Evolutionary conservation across 495 filamentous ascomycete species (phyloP), one percentile per base, ranked within the genome.

Genomic region (Podospora comata): DNA sequence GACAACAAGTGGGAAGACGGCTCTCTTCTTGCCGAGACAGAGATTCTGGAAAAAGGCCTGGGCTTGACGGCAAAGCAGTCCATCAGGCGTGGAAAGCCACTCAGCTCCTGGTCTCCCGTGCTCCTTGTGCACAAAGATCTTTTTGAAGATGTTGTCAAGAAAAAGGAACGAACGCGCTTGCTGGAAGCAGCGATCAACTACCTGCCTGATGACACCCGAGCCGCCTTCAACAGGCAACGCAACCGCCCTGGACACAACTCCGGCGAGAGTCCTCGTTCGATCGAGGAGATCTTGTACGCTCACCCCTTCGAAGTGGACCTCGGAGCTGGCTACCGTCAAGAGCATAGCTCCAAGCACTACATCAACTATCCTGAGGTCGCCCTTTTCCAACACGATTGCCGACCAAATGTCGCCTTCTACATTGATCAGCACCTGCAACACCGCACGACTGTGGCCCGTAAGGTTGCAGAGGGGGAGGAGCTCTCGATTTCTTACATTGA

Each of bases 381-480:
- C 19, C 23, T 64, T 0, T 62, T 80, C 2, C 68, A 70, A 34
- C 77, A 79, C 65, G 73, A 79, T 53, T 80, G 78, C 68, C 72
- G 78, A 3, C 77, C 78, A 5, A 80, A 78, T 44, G 15, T 76
- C n/a, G 78, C 78, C 3, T 77, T 64, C 34, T 66, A 76, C 69
- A 67, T 78, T 57, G 78, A 77, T 62, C 9, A 26, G 0, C 65
- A 70, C 39, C 27, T 81, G 6, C 68, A 74, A 4, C 59, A 74
- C 34, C 68, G 68, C n/a, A 66, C 71, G 5, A 73, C 71, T 1
- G 76, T 77, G 1, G 78, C 76, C 4, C 69, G 78, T 19, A 71
- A 74, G 23, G 70, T 75, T 11, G 11, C 9, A 7, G 62, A 68
- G 0, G 78, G 77, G 56, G 78, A 81, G 59, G 75, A 79, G 68